These are phyloP conservation scores for Coelastrella sp. DNA, from an alignment of 139 green algal genomes.

Conservation along the genomic window DNA sequence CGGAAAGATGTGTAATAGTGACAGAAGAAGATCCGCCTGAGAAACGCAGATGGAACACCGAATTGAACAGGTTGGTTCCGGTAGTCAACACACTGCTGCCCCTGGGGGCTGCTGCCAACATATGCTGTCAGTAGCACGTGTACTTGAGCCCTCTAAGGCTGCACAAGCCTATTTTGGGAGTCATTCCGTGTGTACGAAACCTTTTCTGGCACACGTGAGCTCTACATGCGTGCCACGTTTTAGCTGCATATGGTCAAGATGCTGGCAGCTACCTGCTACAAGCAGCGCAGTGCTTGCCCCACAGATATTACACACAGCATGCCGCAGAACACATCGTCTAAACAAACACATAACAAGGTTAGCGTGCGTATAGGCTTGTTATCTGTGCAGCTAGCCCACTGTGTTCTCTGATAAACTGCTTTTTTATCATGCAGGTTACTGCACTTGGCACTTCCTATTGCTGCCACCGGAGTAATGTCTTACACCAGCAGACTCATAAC, in stretches of 20 bases:
- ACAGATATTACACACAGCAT: no score
- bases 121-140: background rate
- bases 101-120: background rate
- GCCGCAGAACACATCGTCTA: no score
- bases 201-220: background rate
- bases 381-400: no score
- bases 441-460: background rate
- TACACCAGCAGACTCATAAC: slow-evolving; percentile 27
- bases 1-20: background rate
- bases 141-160: no score
- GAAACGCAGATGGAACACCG: background rate
- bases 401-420: no score
- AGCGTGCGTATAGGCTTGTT: no score
- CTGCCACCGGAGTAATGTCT: background rate
- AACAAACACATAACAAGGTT: no score
- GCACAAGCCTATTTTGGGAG: no score
- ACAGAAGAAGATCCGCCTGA: background rate
- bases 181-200: no score
- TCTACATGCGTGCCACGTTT: background rate
- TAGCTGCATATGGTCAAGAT: background rate
- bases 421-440: slow-evolving; percentile 7
- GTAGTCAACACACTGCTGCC: background rate
- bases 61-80: background rate
- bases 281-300: no score
- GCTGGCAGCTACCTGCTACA: no score